Evolutionary conservation across 2,329 filamentous ascomycete genomes (phyloP), one percentile per base, ranked within the genome.

Genomic region (Fusarium lyarnte): DNA sequence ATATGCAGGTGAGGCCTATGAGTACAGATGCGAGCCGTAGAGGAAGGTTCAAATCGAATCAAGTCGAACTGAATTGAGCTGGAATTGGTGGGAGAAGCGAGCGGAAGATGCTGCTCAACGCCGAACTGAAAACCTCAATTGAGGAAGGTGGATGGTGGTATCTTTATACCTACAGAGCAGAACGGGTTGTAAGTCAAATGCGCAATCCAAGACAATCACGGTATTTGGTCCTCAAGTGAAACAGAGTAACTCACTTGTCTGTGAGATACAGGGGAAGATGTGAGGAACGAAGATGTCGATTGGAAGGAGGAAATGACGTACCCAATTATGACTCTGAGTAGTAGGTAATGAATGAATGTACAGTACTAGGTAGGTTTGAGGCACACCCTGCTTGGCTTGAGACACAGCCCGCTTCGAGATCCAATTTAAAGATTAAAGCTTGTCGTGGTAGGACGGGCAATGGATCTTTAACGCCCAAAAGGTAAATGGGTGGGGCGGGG

Each of bases 321-420:
- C 25, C 29, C 54, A 66, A 57, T 47, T 57, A 55, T 43, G 45
- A 52, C 33, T 43, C 23, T 35, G 59, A 54, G 31, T 25, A 29
- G 36, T 36, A 35, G 57, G 70, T 67, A 43, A 71, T 52, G 27
- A 29, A 29, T 29, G 25, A 25, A 4, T 25, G 25, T 25, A 25
- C 25, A 25, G 25, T 4, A 25, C 25, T 41, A 57, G 27, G 46
- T 63, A 53, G 25, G 25, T 25, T 25, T 42, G 46, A 60, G 55
- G 47, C 42, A 58, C 57, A 41, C 52, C 53, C 61, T 63, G 63
- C 41, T 69, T 58, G 45, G 41, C 49, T 60, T 17, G 58, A 72
- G 58, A 66, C 70, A 73, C 65, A 72, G 70, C 69, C 65, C 65
- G 45, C 57, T 51, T 62, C 31, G 42, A 73, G 55, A 60, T 72